Percentiles rank a stretch among this genome's conserved stretches.
These are phyloP conservation scores for Rhodotorula sp. DNA, from an alignment of 1,284 basidiomycete genomes.

Conservation along the genomic window DNA sequence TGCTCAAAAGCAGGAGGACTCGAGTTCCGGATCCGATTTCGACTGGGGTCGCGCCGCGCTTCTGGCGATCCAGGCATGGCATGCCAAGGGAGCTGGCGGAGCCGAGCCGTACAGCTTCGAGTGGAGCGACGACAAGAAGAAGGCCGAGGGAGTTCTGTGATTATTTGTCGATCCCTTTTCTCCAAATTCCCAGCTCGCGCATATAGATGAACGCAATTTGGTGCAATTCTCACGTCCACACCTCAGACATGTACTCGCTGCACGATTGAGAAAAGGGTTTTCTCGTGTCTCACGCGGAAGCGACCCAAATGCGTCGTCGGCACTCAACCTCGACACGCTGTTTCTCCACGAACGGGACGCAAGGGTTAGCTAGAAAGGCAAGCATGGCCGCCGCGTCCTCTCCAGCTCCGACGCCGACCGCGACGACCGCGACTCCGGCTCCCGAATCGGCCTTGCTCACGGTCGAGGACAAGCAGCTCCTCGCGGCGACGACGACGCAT, in stretches of 20 bases:
- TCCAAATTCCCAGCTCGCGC: too few relatives aligned
- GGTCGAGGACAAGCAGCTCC: conserved; percentile 6
- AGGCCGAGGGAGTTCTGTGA: conserved; percentile 4
- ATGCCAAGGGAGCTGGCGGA: conserved; percentile 30
- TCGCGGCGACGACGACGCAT: conserved; percentile 24
- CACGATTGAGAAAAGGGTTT: too few relatives aligned
- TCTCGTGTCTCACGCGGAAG: too few relatives aligned
- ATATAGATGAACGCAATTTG: too few relatives aligned
- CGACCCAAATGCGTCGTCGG: too few relatives aligned
- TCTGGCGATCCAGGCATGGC: conserved; percentile 40
- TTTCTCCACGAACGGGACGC: too few relatives aligned
- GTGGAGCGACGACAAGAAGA: conserved; percentile 14
- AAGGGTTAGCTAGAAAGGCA: background rate
- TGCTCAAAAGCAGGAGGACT: too few relatives aligned
- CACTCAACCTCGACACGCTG: too few relatives aligned
- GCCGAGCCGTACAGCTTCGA: conserved; percentile 41
- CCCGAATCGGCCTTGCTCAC: background rate
- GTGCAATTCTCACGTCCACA: too few relatives aligned
- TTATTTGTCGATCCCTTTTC: too few relatives aligned
- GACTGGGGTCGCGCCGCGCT: conserved; percentile 45
- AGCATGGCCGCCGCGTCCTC: background rate
- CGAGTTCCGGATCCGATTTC: conserved; percentile 28
- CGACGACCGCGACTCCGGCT: background rate
- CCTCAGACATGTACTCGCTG: too few relatives aligned
- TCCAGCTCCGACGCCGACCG: background rate